A percentile compares a stretch with the other conserved stretches of the same genome.
phyloP scores from a whole-genome alignment of 2,329 filamentous ascomycete genomes.

The Monosporascus sp. region DNA sequence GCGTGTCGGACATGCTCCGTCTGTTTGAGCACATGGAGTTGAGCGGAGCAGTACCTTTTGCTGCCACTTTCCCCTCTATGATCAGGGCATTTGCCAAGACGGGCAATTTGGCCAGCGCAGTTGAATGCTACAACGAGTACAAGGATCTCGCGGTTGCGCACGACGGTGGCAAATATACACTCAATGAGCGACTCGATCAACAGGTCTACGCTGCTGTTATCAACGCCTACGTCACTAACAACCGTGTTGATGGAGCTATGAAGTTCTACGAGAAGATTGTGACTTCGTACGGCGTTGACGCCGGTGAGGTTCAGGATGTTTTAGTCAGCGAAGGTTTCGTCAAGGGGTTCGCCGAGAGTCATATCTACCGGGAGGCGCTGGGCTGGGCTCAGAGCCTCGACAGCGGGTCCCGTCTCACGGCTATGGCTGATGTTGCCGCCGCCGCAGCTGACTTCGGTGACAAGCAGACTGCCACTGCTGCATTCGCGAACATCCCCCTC shows the following conservation, averaged over 20 bases:
- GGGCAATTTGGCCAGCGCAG: slow-evolving; percentile 78
- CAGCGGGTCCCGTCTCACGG: slow-evolving; percentile 50
- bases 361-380: slow-evolving; percentile 68
- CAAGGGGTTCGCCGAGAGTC: slow-evolving; percentile 65
- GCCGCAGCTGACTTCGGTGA: slow-evolving; percentile 76
- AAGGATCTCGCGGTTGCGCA: slow-evolving; percentile 79
- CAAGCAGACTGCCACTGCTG: slow-evolving; percentile 59
- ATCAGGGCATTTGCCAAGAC: slow-evolving; percentile 84
- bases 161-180: slow-evolving; percentile 64
- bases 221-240: slow-evolving; percentile 78
- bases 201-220: slow-evolving; percentile 89
- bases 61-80: slow-evolving; percentile 85
- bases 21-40: slow-evolving; percentile 90
- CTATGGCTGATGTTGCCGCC: slow-evolving; percentile 69
- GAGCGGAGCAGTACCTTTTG: slow-evolving; percentile 65
- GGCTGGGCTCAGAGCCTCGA: slow-evolving; percentile 63
- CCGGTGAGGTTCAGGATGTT: slow-evolving; percentile 61
- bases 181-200: slow-evolving; percentile 69
- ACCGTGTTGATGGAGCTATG: slow-evolving; percentile 73
- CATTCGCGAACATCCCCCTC: slow-evolving; percentile 54
- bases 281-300: slow-evolving; percentile 51
- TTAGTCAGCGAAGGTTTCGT: slow-evolving; percentile 73
- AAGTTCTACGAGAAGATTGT: slow-evolving; percentile 82
- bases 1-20: slow-evolving; percentile 81
- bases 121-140: slow-evolving; percentile 96